phyloP scores from a whole-genome alignment of 495 filamentous ascomycete genomes.

The Tuber calosporum region DNA sequence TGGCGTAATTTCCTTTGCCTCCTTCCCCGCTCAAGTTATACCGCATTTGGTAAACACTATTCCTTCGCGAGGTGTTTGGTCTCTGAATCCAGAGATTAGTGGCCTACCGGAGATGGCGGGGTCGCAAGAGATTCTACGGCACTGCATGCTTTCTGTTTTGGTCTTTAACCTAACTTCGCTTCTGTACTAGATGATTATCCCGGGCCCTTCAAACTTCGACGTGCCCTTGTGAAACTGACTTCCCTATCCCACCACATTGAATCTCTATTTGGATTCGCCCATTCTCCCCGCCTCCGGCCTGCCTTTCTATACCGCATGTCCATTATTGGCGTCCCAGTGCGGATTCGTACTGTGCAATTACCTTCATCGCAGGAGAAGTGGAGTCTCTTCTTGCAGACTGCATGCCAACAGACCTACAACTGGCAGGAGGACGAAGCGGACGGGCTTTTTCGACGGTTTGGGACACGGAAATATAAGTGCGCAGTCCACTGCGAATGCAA shows the following conservation, averaged over 20 bases:
- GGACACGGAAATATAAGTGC: background rate
- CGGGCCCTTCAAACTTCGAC: too few relatives aligned
- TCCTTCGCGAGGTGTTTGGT: too few relatives aligned
- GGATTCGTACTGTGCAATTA: background rate
- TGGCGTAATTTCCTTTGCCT: too few relatives aligned
- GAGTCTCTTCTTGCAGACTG: background rate
- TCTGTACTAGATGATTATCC: too few relatives aligned
- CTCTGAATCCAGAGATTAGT: too few relatives aligned
- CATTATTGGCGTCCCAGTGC: background rate
- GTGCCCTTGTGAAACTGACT: too few relatives aligned
- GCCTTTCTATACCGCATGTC: background rate
- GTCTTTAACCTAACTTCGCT: background rate
- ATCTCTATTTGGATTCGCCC: background rate
- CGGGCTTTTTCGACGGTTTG: background rate
- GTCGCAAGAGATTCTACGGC: too few relatives aligned
- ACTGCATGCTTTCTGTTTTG: background rate
- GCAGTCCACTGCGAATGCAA: background rate
- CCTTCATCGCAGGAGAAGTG: background rate
- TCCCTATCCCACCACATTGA: background rate
- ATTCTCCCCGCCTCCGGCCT: background rate
- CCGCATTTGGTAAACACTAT: too few relatives aligned
- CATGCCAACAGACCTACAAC: background rate
- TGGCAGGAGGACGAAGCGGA: background rate
- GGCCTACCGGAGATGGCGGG: too few relatives aligned
- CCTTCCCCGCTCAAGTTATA: too few relatives aligned